Percentiles rank a stretch among this genome's conserved stretches.
Conservation (phyloP, 2,329 filamentous ascomycete species). For the Penicillium sp. region DNA sequence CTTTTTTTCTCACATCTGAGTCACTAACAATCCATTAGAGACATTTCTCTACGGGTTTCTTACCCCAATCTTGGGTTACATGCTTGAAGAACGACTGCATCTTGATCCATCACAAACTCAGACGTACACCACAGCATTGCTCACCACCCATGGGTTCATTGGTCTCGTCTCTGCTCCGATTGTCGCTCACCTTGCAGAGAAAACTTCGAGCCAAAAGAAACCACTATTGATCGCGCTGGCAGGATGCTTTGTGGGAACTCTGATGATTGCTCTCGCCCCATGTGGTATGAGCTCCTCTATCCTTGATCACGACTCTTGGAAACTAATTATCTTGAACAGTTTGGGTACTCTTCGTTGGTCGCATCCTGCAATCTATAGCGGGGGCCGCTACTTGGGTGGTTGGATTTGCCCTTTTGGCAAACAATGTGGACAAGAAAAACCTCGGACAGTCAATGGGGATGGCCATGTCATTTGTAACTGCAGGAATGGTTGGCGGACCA, state of each 20-base stretch:
- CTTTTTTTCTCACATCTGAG: neutral
- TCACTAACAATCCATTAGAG: constrained; percentile 13
- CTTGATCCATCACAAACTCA: constrained; percentile 20
- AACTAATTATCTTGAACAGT: constrained; percentile 13
- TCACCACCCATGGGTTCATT: constrained; percentile 18
- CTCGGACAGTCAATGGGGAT: constrained; percentile 29
- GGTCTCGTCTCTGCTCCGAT: constrained; percentile 15
- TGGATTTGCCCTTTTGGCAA: constrained; percentile 30
- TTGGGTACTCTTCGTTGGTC: constrained; percentile 25
- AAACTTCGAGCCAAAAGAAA: constrained; percentile 21
- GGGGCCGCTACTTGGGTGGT: constrained; percentile 35
- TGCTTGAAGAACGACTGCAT: constrained; percentile 21
- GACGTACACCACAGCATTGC: constrained; percentile 13
- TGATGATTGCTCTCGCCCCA: constrained; percentile 22
- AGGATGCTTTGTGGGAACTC: constrained; percentile 27
- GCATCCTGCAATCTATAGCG: constrained; percentile 30
- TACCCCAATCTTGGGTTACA: constrained; percentile 25
- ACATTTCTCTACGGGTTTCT: constrained; percentile 26
- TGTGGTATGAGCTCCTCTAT: constrained; percentile 13
- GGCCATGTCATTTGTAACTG: constrained; percentile 25
- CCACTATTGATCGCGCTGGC: constrained; percentile 27
- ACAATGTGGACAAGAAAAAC: constrained; percentile 26
- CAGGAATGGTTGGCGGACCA: constrained; percentile 31
- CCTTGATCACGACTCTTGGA: neutral
- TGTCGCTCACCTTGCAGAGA: constrained; percentile 24